Evolutionary conservation across 345 rosid species (phyloP), one percentile per base, ranked within the genome.

Genomic region (Triadica sebifera): DNA sequence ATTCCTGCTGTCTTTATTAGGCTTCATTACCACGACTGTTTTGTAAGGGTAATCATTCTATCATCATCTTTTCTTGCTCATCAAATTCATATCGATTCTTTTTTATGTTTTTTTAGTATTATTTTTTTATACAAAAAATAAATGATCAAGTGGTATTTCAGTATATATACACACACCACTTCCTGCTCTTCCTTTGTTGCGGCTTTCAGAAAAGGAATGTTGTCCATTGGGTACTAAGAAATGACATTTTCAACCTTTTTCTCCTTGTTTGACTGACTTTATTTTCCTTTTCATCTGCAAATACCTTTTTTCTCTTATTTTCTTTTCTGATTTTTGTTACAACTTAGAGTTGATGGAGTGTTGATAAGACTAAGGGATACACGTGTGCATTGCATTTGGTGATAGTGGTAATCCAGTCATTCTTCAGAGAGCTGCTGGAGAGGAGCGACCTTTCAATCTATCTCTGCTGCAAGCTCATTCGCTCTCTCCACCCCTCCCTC

Each of bases 271-370:
- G 58, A 62, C 34, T 59, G 16, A 65, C 24, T 59, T 72, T 17
- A 12, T 16, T 59, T 43, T 59, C 34, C 70, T 47, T 9, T 53
- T 77, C 34, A 38, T n/a, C 58, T 53, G 24, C 24, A 24, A 6
- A 13, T 62, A 13, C 8, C 66, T 15, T 19, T 62, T 39, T 45
- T 45, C 41, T 59, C 17, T 65, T 11, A 3, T 45, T 65, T 0
- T 43, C 37, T 45, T 71, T 61, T 55, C 74, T 78, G 43, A 38
- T 61, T 51, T 55, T n/a, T 25, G 47, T 53, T 39, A 67, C 85
- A 95, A 98, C 98, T 93, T 76, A 89, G 99, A 79, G 99, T 95
- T 81, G 99, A 95, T 78, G 99, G 99, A 67, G 93, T 88, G 65
- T 87, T 95, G 34, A 90, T 95, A 96, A 91, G 99, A 81, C 71